Conservation (phyloP, 176 grass and related monocot species). For the Rhipidocladum racemiflorum region DNA sequence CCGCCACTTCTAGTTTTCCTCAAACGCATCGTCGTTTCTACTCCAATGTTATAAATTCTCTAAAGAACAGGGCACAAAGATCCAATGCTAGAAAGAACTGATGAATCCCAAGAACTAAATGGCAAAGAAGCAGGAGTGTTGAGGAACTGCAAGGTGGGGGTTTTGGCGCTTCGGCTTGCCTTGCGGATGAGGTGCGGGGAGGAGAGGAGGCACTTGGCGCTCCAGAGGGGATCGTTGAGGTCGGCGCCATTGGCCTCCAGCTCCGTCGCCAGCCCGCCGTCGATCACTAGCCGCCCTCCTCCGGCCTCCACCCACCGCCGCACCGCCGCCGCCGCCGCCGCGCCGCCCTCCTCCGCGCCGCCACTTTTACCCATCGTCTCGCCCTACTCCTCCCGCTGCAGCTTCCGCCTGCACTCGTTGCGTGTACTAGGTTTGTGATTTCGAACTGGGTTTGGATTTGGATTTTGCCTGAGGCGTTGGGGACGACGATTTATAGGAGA, state of each 20-base stretch:
- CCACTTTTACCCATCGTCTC: conserved; percentile 27
- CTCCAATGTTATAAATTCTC: background rate
- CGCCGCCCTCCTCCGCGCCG: background rate
- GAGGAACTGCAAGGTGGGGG: background rate
- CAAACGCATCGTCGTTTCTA: background rate
- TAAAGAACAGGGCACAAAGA: background rate
- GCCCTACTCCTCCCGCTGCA: background rate
- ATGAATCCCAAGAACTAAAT: background rate
- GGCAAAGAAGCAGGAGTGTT: background rate
- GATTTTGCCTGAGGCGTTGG: background rate
- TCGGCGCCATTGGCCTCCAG: conserved; percentile 89
- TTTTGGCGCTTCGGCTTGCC: background rate
- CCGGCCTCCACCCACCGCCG: conserved; percentile 48
- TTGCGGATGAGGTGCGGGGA: conserved; percentile 83
- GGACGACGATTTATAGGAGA: conserved; percentile 7
- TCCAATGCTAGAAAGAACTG: background rate
- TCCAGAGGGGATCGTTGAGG: conserved; percentile 99
- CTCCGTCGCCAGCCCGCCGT: conserved; percentile 94
- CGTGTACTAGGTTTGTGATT: background rate
- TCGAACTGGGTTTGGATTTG: background rate
- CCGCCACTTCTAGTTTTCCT: background rate
- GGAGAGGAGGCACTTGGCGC: conserved; percentile 84
- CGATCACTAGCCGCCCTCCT: conserved; percentile 62
- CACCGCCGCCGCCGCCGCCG: conserved; percentile 36
- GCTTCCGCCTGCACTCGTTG: background rate